Base-by-base conservation (phyloP, 192 early-diverging fungal species). In the Rhizophagus prolifer region DNA sequence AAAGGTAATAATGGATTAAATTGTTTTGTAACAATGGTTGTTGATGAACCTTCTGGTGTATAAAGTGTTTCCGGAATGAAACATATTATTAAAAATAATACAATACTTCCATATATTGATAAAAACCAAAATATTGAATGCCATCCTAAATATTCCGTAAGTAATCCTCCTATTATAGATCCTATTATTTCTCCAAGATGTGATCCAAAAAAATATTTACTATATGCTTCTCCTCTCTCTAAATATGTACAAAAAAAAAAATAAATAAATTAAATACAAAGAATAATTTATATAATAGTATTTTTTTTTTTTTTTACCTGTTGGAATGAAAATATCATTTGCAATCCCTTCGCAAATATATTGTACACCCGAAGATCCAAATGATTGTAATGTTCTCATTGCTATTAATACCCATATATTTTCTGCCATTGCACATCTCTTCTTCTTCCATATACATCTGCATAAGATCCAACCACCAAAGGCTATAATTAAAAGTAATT, bases 371-470 rank as follows among this genome's bases (percentile, higher is more conserved):
- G 73, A 76, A 1, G 82, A 59, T 25, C 82, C 82, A 46, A 78
- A 79, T 8, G 82, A 76, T 34, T 83, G 82, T 44, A 83, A 78
- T 25, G 74, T 69, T 38, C 82, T 72, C 82, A 80, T 83, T 54
- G 78, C 65, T 30, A 83, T 79, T 46, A 83, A 80, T 38, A 83
- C 50, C 82, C 82, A 83, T 31, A 80, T 75, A 61, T 80, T 83
- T 30, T 44, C 44, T 4, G 82, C 68, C 44, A 80, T 50, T 36
- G 82, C 82, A 12, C 79, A 77, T 28, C 79, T 28, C 73, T 79
- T 13, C 79, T 70, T 14, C 82, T 66, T n/a, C 82, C 82, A 46
- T 68, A 63, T 72, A 80, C 78, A n/a, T 83, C 79, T 21, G 79
- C 79, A 38, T 80, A 79, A 0, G 82, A 78, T 16, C 79, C 82